Base-by-base conservation (phyloP, 2,329 filamentous ascomycete species). In the Xylaria sp. region DNA sequence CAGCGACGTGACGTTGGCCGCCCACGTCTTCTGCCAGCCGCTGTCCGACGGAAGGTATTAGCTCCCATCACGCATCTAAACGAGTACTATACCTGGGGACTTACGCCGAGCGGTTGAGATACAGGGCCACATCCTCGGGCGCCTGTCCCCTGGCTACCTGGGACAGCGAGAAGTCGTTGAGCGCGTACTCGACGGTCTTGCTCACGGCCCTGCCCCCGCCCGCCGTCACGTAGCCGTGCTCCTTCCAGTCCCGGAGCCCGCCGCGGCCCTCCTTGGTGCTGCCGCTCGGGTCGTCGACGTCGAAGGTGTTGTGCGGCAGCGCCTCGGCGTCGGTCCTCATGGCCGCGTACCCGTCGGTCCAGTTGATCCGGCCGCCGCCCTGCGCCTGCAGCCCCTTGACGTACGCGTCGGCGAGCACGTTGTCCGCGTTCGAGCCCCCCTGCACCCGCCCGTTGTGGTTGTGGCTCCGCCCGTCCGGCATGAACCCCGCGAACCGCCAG, bases 1-100 rank as follows among this genome's bases (percentile, higher is more conserved):
- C 1, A 69, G 57, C 1, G 74, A 76, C 0, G 79, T 71, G 1
- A 77, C 77, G 1, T 77, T 67, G 0, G 74, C 54, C 41, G 82
- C 78, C 82, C 82, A 87, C 46, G 85, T 82, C 46, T 81, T 83
- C 19, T 81, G 76, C 84, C 84, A 87, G 17, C 84, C 82, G 1
- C 50, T 63, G 21, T 40, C 42, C 11, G 38, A 16, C 16, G 16
- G 38, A 5, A n/a, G 6, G 16, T 7, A 16, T 39, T 16, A 39
- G 16, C 4, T 21, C 16, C 13, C 2, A 18, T 11, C 11, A 11
- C 21, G 20, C 9, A 17, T 8, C 16, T 8, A n/a, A n/a, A n/a
- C 11, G 19, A 26, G 3, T 26, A 5, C 6, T 11, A 19, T 5
- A 39, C 18, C 5, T 17, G 16, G 16, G 19, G 7, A 45, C 61